These are phyloP conservation scores for Aureobasidium pullulans DNA, from an alignment of 2,329 filamentous ascomycete species.

Conservation along the genomic window DNA sequence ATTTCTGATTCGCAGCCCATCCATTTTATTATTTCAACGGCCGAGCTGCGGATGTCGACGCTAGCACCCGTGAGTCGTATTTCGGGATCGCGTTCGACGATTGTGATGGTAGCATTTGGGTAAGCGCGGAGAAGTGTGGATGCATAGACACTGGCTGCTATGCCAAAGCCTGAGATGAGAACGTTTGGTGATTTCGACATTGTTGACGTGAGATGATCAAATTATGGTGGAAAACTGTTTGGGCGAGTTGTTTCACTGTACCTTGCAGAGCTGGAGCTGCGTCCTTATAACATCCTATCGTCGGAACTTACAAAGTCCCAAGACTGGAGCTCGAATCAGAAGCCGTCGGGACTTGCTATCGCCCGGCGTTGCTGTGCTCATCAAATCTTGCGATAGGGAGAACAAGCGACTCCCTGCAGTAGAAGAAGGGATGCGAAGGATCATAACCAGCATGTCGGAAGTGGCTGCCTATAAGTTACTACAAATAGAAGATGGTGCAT, in stretches of 20 bases:
- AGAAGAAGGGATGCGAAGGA: neutral
- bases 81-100: slow-evolving; percentile 30
- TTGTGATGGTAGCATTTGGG: slow-evolving; percentile 27
- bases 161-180: slow-evolving; percentile 30
- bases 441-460: too few species aligned
- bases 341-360: slow-evolving; percentile 6
- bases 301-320: slow-evolving; percentile 7
- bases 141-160: slow-evolving; percentile 30
- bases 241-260: neutral
- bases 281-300: neutral
- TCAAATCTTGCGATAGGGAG: neutral
- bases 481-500: too few species aligned
- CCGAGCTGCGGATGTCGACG: slow-evolving; percentile 30
- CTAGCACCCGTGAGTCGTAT: slow-evolving; percentile 27
- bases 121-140: slow-evolving; percentile 29
- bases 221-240: neutral
- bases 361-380: neutral
- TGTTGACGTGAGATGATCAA: neutral
- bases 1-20: slow-evolving; percentile 29
- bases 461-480: too few species aligned
- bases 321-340: neutral
- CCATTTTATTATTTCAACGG: slow-evolving; percentile 30
- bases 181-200: slow-evolving; percentile 20
- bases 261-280: neutral
- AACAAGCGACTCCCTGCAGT: neutral